Evolutionary conservation across 352 stramenopile genomes (phyloP).

Genomic region (Phytopythium sindhum): DNA sequence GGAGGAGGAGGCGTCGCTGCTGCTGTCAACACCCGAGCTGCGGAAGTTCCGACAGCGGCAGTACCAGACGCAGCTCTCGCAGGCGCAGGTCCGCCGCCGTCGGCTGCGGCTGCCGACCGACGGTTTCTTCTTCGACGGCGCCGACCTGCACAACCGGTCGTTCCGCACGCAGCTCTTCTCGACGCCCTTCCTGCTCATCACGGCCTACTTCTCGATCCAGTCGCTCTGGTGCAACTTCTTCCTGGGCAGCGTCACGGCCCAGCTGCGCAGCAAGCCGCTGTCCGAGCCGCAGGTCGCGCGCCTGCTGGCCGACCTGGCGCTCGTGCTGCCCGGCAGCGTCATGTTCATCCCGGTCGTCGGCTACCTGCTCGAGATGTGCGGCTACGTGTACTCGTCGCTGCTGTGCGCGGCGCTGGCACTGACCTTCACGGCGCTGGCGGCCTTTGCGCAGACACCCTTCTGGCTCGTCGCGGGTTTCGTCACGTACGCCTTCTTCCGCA

Average conservation of each 20-base stretch:
- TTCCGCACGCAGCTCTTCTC: conserved; percentile 64
- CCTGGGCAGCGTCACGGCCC: conserved; percentile 57
- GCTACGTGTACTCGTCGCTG: conserved; percentile 54
- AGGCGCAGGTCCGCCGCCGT: conserved; percentile 8
- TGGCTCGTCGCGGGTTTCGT: conserved; percentile 58
- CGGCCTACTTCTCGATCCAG: conserved; percentile 69
- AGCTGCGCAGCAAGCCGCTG: conserved; percentile 53
- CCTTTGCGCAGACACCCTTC: conserved; percentile 27
- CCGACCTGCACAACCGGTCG: conserved; percentile 44
- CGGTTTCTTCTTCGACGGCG: conserved; percentile 33
- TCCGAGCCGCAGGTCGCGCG: conserved; percentile 30
- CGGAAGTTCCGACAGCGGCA: conserved; percentile 25
- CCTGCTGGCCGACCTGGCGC: conserved; percentile 47
- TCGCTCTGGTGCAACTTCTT: conserved; percentile 87
- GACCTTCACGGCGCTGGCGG: conserved; percentile 41
- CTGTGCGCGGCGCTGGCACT: conserved; percentile 39
- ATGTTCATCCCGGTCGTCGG: conserved; percentile 75
- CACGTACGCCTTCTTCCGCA: conserved; percentile 77
- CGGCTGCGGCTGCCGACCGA: conserved; percentile 21
- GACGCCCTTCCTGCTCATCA: conserved; percentile 61
- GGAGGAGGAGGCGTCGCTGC: conserved; percentile 42
- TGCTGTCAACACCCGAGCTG: conserved; percentile 50
- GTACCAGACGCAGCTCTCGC: conserved; percentile 10
- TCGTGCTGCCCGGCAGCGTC: conserved; percentile 65
- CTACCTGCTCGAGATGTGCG: conserved; percentile 64